Evolutionary conservation across 352 stramenopile genomes (phyloP).

Genomic region (Globisporangium nagaii): DNA sequence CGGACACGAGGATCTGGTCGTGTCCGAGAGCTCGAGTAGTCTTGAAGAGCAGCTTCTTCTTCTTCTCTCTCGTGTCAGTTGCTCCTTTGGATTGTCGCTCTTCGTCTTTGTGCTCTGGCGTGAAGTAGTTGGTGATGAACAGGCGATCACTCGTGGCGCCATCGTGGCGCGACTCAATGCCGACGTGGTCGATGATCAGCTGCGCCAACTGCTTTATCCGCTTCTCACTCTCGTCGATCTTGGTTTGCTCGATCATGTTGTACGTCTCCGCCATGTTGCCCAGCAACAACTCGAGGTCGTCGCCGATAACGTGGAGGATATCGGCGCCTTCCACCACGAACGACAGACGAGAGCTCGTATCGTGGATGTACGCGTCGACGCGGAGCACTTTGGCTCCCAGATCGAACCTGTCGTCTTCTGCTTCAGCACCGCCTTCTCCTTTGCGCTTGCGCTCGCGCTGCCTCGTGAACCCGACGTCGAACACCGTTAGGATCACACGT

Average conservation of each 20-base stretch:
- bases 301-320: conserved; percentile 38
- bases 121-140: conserved; percentile 40
- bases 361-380: conserved; percentile 55
- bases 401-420: too few species aligned
- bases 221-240: not conserved
- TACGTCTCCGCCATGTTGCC: not conserved
- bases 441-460: conserved; percentile 3
- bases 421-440: not conserved
- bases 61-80: not conserved
- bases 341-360: conserved; percentile 41
- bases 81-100: not conserved
- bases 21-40: conserved; percentile 31
- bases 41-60: conserved; percentile 34
- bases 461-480: conserved; percentile 29
- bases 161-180: conserved; percentile 47
- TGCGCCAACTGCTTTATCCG: conserved; percentile 23
- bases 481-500: conserved; percentile 57
- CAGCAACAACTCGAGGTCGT: conserved; percentile 13
- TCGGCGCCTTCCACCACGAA: conserved; percentile 36
- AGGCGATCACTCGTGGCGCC: conserved; percentile 31
- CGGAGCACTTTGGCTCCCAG: conserved; percentile 21
- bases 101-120: not conserved
- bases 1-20: conserved; percentile 30
- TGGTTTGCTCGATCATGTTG: not conserved
- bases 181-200: conserved; percentile 44